Evolutionary conservation across 768 basidiomycete genomes (phyloP).

Genomic region (Cubamyces lactineus): DNA sequence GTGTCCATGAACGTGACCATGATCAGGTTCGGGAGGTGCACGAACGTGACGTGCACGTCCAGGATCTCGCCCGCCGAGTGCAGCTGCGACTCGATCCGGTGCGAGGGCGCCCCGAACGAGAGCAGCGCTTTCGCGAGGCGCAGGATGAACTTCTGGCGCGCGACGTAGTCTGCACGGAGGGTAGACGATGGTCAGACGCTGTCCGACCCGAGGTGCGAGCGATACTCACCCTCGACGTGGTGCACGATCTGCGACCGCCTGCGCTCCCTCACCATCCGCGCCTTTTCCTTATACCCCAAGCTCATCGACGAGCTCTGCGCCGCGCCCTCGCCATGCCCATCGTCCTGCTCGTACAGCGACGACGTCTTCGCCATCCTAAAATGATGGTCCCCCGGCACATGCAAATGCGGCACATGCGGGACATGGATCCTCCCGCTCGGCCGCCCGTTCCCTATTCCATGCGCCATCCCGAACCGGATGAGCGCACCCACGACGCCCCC

Average conservation of each 20-base stretch:
- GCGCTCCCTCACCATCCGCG: conserved; percentile 18
- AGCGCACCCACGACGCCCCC: conserved; percentile 20
- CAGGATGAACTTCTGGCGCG: conserved; percentile 69
- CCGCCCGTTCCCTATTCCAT: conserved; percentile 10
- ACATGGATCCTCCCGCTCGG: not conserved
- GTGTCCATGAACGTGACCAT: conserved; percentile 84
- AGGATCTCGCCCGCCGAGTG: conserved; percentile 78
- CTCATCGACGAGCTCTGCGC: not conserved
- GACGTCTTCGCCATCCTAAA: conserved; percentile 6
- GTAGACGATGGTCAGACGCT: not conserved
- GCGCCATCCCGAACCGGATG: conserved; percentile 13
- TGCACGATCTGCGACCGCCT: conserved; percentile 25
- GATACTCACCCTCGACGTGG: conserved; percentile 30
- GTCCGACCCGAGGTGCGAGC: not conserved
- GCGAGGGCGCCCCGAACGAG: conserved; percentile 93
- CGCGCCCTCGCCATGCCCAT: not conserved
- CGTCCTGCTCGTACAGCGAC: conserved; percentile 9
- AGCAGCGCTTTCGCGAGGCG: conserved; percentile 87
- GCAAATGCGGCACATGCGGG: conserved; percentile 6
- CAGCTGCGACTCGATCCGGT: conserved; percentile 89
- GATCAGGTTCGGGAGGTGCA: conserved; percentile 78
- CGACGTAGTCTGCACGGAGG: conserved; percentile 14
- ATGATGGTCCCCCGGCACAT: not conserved
- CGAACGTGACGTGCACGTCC: conserved; percentile 77
- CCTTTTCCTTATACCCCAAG: conserved; percentile 22